Evolutionary conservation across 2,329 filamentous ascomycete species (phyloP).

Genomic region (Colletotrichum horii): DNA sequence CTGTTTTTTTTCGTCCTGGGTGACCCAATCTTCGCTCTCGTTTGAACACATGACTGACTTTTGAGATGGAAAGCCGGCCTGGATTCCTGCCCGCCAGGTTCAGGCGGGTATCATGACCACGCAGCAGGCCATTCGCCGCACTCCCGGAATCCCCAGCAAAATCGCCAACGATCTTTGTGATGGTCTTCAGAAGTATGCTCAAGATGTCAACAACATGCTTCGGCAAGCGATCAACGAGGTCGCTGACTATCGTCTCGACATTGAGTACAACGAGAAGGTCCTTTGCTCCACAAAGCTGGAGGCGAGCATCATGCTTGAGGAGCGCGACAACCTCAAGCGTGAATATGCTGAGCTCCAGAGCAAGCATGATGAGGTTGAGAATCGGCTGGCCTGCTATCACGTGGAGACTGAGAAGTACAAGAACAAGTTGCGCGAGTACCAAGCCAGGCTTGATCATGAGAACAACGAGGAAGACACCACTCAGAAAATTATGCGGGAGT

Average conservation of each 20-base stretch:
- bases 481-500: slow-evolving; percentile 31
- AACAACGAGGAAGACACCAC: slow-evolving; percentile 17
- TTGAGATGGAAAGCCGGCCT: slow-evolving; percentile 13
- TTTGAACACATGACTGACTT: background rate
- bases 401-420: slow-evolving; percentile 20
- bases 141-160: slow-evolving; percentile 21
- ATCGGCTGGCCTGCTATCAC: slow-evolving; percentile 23
- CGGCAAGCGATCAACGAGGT: slow-evolving; percentile 22
- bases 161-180: slow-evolving; percentile 21
- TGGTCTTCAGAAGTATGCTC: slow-evolving; percentile 27
- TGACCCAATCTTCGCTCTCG: background rate
- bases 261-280: slow-evolving; percentile 36
- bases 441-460: slow-evolving; percentile 14
- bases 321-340: slow-evolving; percentile 17
- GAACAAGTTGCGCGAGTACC: slow-evolving; percentile 14
- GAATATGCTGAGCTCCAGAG: slow-evolving; percentile 29
- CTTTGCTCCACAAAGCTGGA: slow-evolving; percentile 22
- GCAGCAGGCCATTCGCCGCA: slow-evolving; percentile 23
- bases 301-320: slow-evolving; percentile 13
- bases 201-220: slow-evolving; percentile 31
- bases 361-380: slow-evolving; percentile 22
- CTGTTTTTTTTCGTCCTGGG: background rate
- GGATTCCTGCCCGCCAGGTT: slow-evolving; percentile 17
- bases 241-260: slow-evolving; percentile 31
- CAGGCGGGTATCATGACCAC: slow-evolving; percentile 22